phyloP scores from a whole-genome alignment of 129 eudicot species.

The Artemisia argyi region DNA sequence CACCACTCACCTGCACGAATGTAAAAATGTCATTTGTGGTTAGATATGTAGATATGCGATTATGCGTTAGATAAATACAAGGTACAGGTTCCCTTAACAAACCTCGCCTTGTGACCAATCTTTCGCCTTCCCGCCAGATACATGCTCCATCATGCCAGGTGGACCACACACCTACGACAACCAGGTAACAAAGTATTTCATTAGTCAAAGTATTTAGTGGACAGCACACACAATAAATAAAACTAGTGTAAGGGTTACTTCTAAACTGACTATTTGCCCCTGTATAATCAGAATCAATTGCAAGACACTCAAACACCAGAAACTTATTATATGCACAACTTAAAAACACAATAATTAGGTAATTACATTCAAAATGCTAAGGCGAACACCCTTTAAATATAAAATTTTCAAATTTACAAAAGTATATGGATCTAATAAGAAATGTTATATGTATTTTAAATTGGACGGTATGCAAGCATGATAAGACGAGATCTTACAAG shows the following conservation, averaged over 20 bases:
- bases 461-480: neutral
- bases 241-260: neutral
- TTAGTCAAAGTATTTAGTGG: neutral
- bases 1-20: conserved; percentile 65
- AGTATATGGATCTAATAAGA: neutral
- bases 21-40: conserved; percentile 1
- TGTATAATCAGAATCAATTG: too few species aligned
- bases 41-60: neutral
- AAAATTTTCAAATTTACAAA: neutral
- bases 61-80: neutral
- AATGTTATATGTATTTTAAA: neutral
- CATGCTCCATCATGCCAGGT: conserved; percentile 95
- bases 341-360: too few species aligned
- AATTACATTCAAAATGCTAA: too few species aligned
- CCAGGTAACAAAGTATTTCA: neutral
- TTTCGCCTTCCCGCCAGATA: conserved; percentile 90
- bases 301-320: too few species aligned
- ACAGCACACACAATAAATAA: neutral
- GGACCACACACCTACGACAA: conserved; percentile 90
- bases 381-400: too few species aligned
- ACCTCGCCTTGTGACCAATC: conserved; percentile 95
- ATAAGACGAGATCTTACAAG: conserved; percentile 50
- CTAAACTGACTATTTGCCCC: too few species aligned
- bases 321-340: too few species aligned
- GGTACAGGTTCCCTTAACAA: conserved; percentile 9